Percentiles rank a stretch among this genome's conserved stretches.
phyloP scores from a whole-genome alignment of 805 yeast genomes.

The Candida patagonica region DNA sequence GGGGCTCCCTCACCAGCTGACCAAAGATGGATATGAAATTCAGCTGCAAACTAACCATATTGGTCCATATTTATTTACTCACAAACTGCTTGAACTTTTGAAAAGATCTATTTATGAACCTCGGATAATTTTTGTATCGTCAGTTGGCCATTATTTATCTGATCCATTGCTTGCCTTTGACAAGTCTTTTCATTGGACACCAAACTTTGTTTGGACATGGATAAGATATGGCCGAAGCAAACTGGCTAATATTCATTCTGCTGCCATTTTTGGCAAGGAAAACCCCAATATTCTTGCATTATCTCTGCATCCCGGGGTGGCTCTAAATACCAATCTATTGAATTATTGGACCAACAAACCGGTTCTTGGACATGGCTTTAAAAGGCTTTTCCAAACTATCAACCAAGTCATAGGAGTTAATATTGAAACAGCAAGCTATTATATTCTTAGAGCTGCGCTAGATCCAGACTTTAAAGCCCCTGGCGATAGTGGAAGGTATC shows the following conservation, averaged over 20 bases:
- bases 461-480: constrained; percentile 40
- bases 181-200: constrained; percentile 44
- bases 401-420: constrained; percentile 63
- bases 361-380: constrained; percentile 62
- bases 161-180: constrained; percentile 39
- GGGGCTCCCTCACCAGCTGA: constrained; percentile 57
- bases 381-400: constrained; percentile 62
- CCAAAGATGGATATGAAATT: constrained; percentile 65
- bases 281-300: constrained; percentile 57
- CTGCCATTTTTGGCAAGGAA: constrained; percentile 51
- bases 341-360: constrained; percentile 73
- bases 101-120: constrained; percentile 32
- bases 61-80: constrained; percentile 62
- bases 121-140: constrained; percentile 53
- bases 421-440: constrained; percentile 59
- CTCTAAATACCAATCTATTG: constrained; percentile 71
- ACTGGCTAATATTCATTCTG: constrained; percentile 66
- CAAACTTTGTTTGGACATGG: constrained; percentile 67
- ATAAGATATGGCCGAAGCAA: constrained; percentile 70
- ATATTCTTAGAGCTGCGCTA: constrained; percentile 55
- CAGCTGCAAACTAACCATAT: constrained; percentile 74
- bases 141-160: constrained; percentile 54
- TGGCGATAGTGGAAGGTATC: constrained; percentile 63
- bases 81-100: constrained; percentile 45
- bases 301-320: constrained; percentile 77